Conservation (phyloP, 2,329 filamentous ascomycete genomes). For the Apiospora aurea region DNA sequence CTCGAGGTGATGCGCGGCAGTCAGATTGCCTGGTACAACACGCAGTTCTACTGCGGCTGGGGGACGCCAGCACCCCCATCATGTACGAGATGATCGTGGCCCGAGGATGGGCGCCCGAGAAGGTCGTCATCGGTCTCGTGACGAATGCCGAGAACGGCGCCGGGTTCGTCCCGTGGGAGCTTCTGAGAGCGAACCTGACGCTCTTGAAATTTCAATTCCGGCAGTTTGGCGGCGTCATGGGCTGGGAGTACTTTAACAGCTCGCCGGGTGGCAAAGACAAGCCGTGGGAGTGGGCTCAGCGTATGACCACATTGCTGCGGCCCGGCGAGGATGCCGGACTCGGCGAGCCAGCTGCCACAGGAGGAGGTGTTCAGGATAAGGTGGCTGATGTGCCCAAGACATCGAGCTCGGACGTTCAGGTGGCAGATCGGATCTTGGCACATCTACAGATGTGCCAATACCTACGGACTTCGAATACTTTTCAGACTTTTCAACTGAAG, state of each 20-base stretch:
- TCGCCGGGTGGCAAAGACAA: slow-evolving; percentile 63
- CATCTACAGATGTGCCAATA: neutral
- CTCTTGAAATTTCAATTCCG: slow-evolving; percentile 64
- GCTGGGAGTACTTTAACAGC: slow-evolving; percentile 86
- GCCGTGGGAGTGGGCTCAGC: slow-evolving; percentile 78
- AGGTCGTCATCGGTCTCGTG: slow-evolving; percentile 76
- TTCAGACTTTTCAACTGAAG: slow-evolving; percentile 21
- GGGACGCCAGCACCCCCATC: slow-evolving; percentile 64
- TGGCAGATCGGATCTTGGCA: slow-evolving; percentile 25
- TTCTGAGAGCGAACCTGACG: slow-evolving; percentile 63
- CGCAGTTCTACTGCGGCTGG: slow-evolving; percentile 88
- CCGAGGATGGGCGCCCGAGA: slow-evolving; percentile 70
- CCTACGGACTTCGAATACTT: slow-evolving; percentile 26
- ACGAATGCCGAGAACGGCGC: slow-evolving; percentile 76
- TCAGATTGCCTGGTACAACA: slow-evolving; percentile 80
- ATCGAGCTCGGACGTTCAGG: slow-evolving; percentile 18
- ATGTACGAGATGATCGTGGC: slow-evolving; percentile 55
- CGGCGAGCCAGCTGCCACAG: neutral
- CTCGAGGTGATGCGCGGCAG: slow-evolving; percentile 69
- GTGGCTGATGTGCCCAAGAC: neutral
- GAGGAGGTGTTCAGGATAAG: neutral
- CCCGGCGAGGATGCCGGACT: slow-evolving; percentile 7
- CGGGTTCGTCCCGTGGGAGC: slow-evolving; percentile 67
- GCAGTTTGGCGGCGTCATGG: slow-evolving; percentile 80
- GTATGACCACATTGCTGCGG: slow-evolving; percentile 58